Percentiles rank a stretch among this genome's conserved stretches.
Conservation (phyloP, 2,329 filamentous ascomycete species). For the Plenodomus tracheiphilus region DNA sequence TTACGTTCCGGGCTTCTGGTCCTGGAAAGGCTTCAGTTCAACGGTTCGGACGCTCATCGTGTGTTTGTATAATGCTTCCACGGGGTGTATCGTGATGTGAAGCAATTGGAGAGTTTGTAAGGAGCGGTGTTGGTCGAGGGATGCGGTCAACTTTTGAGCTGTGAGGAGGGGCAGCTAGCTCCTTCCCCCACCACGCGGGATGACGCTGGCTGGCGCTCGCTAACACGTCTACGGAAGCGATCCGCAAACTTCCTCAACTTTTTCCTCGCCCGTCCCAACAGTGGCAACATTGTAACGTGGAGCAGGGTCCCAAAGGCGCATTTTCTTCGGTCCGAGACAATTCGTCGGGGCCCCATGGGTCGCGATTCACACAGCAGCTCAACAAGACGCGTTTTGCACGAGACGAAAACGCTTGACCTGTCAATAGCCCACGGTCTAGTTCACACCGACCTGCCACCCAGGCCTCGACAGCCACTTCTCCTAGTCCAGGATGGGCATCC, state of each 20-base stretch:
- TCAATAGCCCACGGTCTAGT: not conserved
- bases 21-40: conserved; percentile 80
- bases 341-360: not conserved
- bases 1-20: conserved; percentile 99
- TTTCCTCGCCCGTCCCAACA: conserved; percentile 13
- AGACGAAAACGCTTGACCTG: not conserved
- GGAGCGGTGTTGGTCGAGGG: not conserved
- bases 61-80: conserved; percentile 21
- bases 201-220: conserved; percentile 29
- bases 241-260: conserved; percentile 5
- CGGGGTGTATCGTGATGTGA: conserved; percentile 23
- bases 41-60: conserved; percentile 75
- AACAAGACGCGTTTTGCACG: not conserved
- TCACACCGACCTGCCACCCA: not conserved
- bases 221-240: conserved; percentile 14
- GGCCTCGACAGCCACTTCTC: not conserved
- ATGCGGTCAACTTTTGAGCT: conserved; percentile 31
- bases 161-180: conserved; percentile 29
- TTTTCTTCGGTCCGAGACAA: not conserved
- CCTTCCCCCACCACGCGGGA: conserved; percentile 29
- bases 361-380: not conserved
- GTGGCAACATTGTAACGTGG: not conserved
- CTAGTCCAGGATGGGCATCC: conserved; percentile 37
- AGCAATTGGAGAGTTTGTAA: conserved; percentile 17
- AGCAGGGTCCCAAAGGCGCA: not conserved